These are phyloP conservation scores for Hanseniaspora uvarum DNA, from an alignment of 1,139 yeast species.

Conservation along the genomic window DNA sequence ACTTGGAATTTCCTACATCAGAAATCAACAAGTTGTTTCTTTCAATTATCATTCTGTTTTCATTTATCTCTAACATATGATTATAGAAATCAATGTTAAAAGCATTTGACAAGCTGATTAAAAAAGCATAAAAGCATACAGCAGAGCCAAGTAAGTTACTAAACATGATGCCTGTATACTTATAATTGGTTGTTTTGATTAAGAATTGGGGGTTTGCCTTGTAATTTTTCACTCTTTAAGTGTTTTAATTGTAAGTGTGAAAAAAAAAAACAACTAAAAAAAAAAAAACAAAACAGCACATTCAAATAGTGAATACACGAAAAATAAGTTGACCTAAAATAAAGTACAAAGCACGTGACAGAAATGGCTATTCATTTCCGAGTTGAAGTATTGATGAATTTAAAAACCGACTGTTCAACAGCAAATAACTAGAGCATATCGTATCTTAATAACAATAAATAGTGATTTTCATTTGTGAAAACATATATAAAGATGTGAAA, in stretches of 20 bases:
- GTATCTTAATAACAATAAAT: background rate
- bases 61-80: conserved; percentile 8
- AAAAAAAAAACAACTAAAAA: background rate
- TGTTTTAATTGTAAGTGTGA: background rate
- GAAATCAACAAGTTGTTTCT: conserved; percentile 10
- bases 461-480: background rate
- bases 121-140: background rate
- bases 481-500: background rate
- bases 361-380: background rate
- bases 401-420: background rate
- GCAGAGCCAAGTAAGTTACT: background rate
- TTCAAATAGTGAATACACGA: background rate
- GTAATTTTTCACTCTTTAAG: background rate
- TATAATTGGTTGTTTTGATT: background rate
- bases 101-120: background rate
- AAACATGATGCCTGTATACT: background rate
- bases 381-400: background rate
- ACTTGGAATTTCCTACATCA: background rate
- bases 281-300: conserved; percentile 1
- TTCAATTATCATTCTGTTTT: conserved; percentile 15
- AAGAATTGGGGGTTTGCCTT: background rate
- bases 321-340: background rate
- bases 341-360: background rate
- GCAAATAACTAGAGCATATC: background rate
- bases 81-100: conserved; percentile 13